A percentile compares a stretch with the other conserved stretches of the same genome.
phyloP scores from a whole-genome alignment of 139 green algal species.

The Auxenochlorella pyrenoidosa region DNA sequence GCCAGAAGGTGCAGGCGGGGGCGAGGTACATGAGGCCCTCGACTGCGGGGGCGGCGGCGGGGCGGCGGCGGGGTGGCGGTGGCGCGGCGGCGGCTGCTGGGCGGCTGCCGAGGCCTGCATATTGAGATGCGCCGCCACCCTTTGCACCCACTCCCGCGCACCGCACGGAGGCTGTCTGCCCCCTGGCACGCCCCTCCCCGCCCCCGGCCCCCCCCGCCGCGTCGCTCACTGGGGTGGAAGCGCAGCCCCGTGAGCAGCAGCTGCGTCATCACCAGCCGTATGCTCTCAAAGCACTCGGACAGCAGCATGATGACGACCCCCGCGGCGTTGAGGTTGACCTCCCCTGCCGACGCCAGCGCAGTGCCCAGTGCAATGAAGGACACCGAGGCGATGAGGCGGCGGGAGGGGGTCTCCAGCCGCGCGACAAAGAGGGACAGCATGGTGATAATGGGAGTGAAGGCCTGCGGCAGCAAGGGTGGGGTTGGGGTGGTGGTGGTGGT shows the following conservation, averaged over 20 bases:
- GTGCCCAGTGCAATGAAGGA: conserved; percentile 76
- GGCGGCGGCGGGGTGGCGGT: neutral
- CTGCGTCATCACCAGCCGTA: conserved; percentile 90
- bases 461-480: conserved; percentile 42
- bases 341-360: conserved; percentile 75
- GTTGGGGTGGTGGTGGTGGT: neutral
- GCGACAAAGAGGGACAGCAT: conserved; percentile 87
- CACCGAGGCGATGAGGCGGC: conserved; percentile 63
- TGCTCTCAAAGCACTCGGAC: conserved; percentile 76
- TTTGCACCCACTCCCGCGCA: no score
- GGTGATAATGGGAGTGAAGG: conserved; percentile 91
- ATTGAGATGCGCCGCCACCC: no score
- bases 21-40: conserved; percentile 93
- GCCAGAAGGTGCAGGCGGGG: conserved; percentile 85
- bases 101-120: no score
- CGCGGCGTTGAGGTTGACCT: conserved; percentile 68
- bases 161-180: no score
- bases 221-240: conserved; percentile 82
- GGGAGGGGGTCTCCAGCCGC: conserved; percentile 74
- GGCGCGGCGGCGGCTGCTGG: neutral
- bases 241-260: conserved; percentile 83
- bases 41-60: conserved; percentile 46
- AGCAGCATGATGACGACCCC: conserved; percentile 82
- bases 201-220: no score
- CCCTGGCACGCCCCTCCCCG: no score